A percentile compares a stretch with the other conserved stretches of the same genome.
phyloP scores from a whole-genome alignment of 768 basidiomycete species.

The Saitozyma podzolica region DNA sequence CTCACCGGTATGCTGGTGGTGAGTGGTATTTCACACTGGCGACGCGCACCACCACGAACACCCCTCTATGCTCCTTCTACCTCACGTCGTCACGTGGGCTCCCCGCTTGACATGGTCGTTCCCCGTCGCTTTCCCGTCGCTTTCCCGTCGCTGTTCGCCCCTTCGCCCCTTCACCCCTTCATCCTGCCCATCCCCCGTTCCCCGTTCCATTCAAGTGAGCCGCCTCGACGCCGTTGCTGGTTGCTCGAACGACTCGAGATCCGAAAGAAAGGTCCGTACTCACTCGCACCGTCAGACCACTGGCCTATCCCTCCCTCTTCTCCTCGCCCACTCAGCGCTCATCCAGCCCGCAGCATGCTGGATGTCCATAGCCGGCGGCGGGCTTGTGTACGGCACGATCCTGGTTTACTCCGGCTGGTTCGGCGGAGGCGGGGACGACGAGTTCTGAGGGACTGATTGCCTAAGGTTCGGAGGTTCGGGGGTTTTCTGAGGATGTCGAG shows the following conservation, averaged over 20 bases:
- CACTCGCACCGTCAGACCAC: slow-evolving; percentile 54
- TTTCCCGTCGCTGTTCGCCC: not conserved
- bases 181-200: no score
- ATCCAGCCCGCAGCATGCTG: slow-evolving; percentile 79
- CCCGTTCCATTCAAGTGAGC: no score
- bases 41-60: not conserved
- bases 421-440: slow-evolving; percentile 43
- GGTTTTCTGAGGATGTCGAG: no score
- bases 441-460: slow-evolving; percentile 19
- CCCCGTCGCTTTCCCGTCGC: not conserved
- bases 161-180: not conserved
- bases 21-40: slow-evolving; percentile 8
- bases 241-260: no score
- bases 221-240: no score
- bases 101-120: no score
- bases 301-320: slow-evolving; percentile 87
- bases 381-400: slow-evolving; percentile 88
- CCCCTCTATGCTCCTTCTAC: not conserved
- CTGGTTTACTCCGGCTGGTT: slow-evolving; percentile 63
- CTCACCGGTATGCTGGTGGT: slow-evolving; percentile 86
- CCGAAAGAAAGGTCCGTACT: not conserved
- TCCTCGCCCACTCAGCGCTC: slow-evolving; percentile 86
- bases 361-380: slow-evolving; percentile 95
- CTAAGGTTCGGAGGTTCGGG: no score
- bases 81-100: no score